Conservation (phyloP, 805 yeast genomes). For the Wickerhamia fluorescens region DNA sequence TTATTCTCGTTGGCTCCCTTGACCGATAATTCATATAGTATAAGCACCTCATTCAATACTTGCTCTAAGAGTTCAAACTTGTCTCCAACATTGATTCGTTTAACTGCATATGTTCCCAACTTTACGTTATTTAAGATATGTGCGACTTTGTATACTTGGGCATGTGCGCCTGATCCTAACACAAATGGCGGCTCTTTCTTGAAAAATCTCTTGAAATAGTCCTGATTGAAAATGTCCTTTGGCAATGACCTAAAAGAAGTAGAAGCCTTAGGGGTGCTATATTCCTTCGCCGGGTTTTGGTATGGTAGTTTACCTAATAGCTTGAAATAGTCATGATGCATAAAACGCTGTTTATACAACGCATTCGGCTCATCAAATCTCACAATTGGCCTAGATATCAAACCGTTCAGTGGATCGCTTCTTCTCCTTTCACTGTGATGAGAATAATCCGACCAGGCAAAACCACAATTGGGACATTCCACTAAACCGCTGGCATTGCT, state of each 20-base stretch:
- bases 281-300: constrained; percentile 1
- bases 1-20: constrained; percentile 42
- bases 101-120: constrained; percentile 76
- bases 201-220: constrained; percentile 73
- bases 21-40: constrained; percentile 49
- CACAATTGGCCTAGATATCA: not conserved
- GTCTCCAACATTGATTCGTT: constrained; percentile 79
- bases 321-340: constrained; percentile 33
- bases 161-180: constrained; percentile 80
- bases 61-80: constrained; percentile 60
- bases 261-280: constrained; percentile 1
- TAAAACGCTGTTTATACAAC: no score
- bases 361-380: constrained; percentile 4
- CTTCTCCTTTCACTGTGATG: not conserved
- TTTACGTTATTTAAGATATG: constrained; percentile 68
- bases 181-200: constrained; percentile 41
- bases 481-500: not conserved
- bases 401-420: constrained; percentile 2
- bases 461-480: constrained; percentile 27
- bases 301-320: constrained; percentile 21
- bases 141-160: constrained; percentile 76
- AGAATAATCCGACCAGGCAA: constrained; percentile 14
- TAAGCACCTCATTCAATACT: constrained; percentile 71
- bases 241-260: constrained; percentile 28
- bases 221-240: constrained; percentile 61